phyloP scores from a whole-genome alignment of 495 filamentous ascomycete genomes.

The Trichoderma virens region DNA sequence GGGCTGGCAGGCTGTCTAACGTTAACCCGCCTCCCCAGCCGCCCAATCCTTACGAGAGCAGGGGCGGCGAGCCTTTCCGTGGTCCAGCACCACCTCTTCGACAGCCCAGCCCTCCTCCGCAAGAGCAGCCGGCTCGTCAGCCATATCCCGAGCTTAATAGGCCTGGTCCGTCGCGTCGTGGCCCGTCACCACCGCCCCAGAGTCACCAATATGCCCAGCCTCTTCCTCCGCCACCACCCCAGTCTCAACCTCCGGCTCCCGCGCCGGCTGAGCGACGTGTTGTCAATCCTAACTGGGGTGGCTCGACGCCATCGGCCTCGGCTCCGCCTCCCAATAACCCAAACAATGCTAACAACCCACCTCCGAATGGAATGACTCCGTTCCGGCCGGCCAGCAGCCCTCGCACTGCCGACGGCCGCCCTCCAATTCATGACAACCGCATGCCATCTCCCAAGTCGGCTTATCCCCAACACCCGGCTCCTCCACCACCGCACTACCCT shows the following conservation, averaged over 20 bases:
- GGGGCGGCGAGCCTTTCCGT: constrained; percentile 52
- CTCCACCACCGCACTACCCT: constrained; percentile 48
- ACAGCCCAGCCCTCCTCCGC: constrained; percentile 55
- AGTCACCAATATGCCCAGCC: constrained; percentile 24
- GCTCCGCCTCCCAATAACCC: constrained; percentile 29
- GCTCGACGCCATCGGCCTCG: constrained; percentile 52
- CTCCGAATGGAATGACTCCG: constrained; percentile 59
- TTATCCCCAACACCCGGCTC: constrained; percentile 72
- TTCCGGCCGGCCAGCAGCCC: constrained; percentile 57
- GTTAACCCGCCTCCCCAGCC: constrained; percentile 66
- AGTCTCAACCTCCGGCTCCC: constrained; percentile 7
- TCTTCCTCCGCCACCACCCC: constrained; percentile 41
- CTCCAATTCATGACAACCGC: constrained; percentile 77
- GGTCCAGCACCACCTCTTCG: constrained; percentile 52
- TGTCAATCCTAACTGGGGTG: constrained; percentile 61
- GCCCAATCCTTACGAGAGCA: constrained; percentile 71
- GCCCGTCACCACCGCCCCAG: constrained; percentile 18
- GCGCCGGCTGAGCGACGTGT: constrained; percentile 39
- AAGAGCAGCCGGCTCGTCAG: constrained; percentile 58
- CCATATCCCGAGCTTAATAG: constrained; percentile 68
- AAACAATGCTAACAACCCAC: neutral
- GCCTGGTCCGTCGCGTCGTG: constrained; percentile 37
- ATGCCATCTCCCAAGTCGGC: constrained; percentile 75
- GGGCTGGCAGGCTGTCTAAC: constrained; percentile 71
- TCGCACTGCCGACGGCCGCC: constrained; percentile 59